phyloP scores from a whole-genome alignment of 2,329 filamentous ascomycete genomes.

The Phyllosticta ampelicida region DNA sequence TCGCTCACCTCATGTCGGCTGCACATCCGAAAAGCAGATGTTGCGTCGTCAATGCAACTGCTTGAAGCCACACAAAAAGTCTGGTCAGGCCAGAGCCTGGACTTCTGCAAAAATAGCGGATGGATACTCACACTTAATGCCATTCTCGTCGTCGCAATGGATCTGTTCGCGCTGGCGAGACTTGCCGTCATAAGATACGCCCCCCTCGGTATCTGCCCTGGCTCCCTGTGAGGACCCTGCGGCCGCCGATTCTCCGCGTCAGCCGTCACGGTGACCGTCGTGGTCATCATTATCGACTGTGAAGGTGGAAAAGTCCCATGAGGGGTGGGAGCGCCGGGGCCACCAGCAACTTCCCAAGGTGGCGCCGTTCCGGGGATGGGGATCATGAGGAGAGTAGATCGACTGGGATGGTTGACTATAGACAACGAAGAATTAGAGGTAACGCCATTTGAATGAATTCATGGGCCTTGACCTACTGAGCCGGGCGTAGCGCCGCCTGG shows the following conservation, averaged over 20 bases:
- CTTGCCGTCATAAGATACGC: background rate
- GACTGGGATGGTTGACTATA: background rate
- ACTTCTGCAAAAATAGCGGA: background rate
- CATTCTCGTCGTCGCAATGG: background rate
- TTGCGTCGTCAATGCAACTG: background rate
- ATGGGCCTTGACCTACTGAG: background rate
- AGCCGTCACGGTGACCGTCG: background rate
- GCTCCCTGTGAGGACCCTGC: background rate
- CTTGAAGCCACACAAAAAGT: background rate
- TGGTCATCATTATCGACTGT: background rate
- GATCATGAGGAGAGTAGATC: background rate
- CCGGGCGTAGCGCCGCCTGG: background rate
- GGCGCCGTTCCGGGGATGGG: background rate
- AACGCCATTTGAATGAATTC: background rate
- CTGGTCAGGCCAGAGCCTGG: background rate
- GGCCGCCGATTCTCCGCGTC: background rate
- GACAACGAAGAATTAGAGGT: background rate
- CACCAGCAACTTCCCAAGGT: background rate
- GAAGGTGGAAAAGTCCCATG: background rate
- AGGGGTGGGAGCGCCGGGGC: background rate
- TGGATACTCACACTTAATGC: background rate
- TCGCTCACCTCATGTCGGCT: too few species aligned
- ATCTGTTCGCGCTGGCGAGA: background rate
- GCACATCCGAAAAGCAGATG: too few species aligned
- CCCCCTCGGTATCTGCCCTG: background rate